phyloP scores from a whole-genome alignment of 768 basidiomycete species.

The Crucibulum laeve region DNA sequence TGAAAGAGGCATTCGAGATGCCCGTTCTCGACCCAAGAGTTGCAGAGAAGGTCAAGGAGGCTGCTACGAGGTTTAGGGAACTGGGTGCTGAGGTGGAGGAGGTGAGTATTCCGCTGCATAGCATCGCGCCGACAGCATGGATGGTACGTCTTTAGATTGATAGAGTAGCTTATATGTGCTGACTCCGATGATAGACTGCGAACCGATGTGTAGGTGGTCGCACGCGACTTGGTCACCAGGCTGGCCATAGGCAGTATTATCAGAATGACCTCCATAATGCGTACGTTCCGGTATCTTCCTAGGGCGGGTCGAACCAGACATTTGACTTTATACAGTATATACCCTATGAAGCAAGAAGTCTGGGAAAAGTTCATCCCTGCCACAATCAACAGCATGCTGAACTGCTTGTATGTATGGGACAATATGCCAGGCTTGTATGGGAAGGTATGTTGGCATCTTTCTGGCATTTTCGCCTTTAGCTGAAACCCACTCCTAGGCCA shows the following conservation, averaged over 20 bases:
- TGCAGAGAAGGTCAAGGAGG: constrained; percentile 23
- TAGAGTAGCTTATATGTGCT: background rate
- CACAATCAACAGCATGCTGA: constrained; percentile 15
- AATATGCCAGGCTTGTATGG: constrained; percentile 12
- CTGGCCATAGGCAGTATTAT: constrained; percentile 15
- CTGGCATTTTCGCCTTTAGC: background rate
- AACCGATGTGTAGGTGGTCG: constrained; percentile 14
- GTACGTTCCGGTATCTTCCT: constrained; percentile 5
- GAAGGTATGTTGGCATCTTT: constrained; percentile 7
- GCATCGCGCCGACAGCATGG: constrained; percentile 16
- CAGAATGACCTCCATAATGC: constrained; percentile 13
- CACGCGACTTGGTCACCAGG: constrained; percentile 13
- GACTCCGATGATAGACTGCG: constrained; percentile 4
- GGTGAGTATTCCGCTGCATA: constrained; percentile 34
- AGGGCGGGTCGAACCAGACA: background rate
- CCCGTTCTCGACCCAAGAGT: constrained; percentile 29
- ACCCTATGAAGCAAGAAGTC: constrained; percentile 14
- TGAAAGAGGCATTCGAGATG: constrained; percentile 32
- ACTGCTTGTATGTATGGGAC: constrained; percentile 15
- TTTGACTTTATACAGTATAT: constrained; percentile 3
- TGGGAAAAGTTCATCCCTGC: constrained; percentile 17
- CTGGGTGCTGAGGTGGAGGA: constrained; percentile 36
- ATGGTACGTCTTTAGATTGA: constrained; percentile 10
- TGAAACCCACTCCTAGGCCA: constrained; percentile 5
- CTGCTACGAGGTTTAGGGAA: constrained; percentile 25